Evolutionary conservation across 2,329 filamentous ascomycete genomes (phyloP).

Genomic region (Claviceps digitariae): DNA sequence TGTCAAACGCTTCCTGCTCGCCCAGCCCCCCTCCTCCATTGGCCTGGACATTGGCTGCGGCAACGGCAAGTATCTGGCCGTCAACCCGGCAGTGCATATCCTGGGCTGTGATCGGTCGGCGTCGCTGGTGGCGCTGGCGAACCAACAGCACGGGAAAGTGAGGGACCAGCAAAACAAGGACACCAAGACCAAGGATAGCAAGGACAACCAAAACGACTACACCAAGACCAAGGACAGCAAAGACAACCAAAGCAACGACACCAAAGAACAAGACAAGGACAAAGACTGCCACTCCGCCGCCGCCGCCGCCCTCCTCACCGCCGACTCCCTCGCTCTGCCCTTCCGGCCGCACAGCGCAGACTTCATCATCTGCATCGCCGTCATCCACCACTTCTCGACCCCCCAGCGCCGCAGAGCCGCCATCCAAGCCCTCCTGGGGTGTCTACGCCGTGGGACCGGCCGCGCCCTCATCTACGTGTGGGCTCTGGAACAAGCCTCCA

Average conservation of each 20-base stretch:
- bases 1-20: slow-evolving; percentile 62
- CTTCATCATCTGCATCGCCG: slow-evolving; percentile 88
- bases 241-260: slow-evolving; percentile 16
- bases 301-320: slow-evolving; percentile 47
- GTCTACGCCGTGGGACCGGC: slow-evolving; percentile 46
- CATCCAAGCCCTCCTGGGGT: slow-evolving; percentile 55
- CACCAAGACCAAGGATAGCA: background rate
- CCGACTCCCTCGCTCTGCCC: slow-evolving; percentile 72
- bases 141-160: background rate
- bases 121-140: slow-evolving; percentile 37
- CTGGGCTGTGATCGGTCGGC: slow-evolving; percentile 72
- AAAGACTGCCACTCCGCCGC: slow-evolving; percentile 38
- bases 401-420: slow-evolving; percentile 57
- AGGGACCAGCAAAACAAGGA: background rate
- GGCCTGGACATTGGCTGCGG: slow-evolving; percentile 91
- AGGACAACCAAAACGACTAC: slow-evolving; percentile 15
- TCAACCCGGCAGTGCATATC: slow-evolving; percentile 66
- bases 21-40: slow-evolving; percentile 54
- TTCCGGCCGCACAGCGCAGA: slow-evolving; percentile 51
- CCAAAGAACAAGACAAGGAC: background rate
- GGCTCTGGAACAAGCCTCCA: slow-evolving; percentile 83
- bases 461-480: slow-evolving; percentile 79
- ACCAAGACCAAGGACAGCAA: slow-evolving; percentile 9
- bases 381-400: slow-evolving; percentile 87
- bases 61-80: slow-evolving; percentile 86